Evolutionary conservation across 2,329 filamentous ascomycete species (phyloP).

Genomic region (Paraphoma sp.): DNA sequence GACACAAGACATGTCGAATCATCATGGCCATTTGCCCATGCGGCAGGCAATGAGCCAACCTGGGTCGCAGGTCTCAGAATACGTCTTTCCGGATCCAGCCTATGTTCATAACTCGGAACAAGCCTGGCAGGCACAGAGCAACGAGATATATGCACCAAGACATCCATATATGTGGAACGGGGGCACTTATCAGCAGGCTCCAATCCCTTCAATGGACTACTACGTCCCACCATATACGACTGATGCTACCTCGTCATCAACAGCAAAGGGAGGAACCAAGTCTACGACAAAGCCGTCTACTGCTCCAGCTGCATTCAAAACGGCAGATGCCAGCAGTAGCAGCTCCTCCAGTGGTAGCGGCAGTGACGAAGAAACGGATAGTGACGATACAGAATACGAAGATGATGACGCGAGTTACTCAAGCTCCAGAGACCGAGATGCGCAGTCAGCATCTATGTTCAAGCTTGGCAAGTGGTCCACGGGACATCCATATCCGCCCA

Average conservation of each 20-base stretch:
- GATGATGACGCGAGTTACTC: neutral
- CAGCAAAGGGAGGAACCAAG: too few relatives aligned
- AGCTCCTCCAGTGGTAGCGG: neutral
- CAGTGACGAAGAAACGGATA: neutral
- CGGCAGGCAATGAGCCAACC: slow-evolving; percentile 8
- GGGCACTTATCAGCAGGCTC: neutral
- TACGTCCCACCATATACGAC: neutral
- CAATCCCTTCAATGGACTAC: neutral
- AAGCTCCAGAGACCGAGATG: neutral
- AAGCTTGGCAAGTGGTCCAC: slow-evolving; percentile 21
- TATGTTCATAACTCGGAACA: slow-evolving; percentile 1
- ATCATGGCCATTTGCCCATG: slow-evolving; percentile 5
- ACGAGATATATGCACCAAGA: neutral
- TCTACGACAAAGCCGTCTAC: neutral
- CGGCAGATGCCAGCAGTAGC: neutral
- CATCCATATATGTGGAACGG: neutral
- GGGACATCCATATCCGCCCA: neutral
- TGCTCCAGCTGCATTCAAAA: neutral
- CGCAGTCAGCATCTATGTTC: slow-evolving; percentile 8
- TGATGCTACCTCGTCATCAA: neutral
- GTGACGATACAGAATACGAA: slow-evolving; percentile 2
- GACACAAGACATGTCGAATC: neutral
- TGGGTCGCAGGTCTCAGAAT: slow-evolving; percentile 1
- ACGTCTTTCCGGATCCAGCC: neutral
- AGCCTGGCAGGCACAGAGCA: slow-evolving; percentile 4